phyloP scores from a whole-genome alignment of 768 basidiomycete species.

The Strobilomyces confusus region DNA sequence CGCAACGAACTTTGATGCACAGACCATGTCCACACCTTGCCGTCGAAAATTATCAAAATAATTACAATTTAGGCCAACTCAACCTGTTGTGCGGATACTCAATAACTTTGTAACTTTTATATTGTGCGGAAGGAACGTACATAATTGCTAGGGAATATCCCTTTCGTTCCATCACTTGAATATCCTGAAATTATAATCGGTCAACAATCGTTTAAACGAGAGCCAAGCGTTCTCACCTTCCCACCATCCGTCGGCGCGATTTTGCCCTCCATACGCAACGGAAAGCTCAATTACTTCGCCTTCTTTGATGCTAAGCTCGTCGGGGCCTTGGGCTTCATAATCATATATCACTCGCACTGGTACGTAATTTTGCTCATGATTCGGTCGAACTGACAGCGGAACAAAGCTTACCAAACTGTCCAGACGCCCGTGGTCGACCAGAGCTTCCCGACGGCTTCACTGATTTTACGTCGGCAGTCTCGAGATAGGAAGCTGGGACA shows the following conservation, averaged over 20 bases:
- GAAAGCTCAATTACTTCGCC: constrained; percentile 64
- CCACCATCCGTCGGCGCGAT: constrained; percentile 82
- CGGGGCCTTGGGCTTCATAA: constrained; percentile 68
- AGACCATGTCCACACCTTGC: constrained; percentile 7
- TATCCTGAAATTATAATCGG: constrained; percentile 45
- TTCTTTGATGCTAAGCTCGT: constrained; percentile 61
- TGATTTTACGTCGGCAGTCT: constrained; percentile 33
- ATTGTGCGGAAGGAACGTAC: constrained; percentile 43
- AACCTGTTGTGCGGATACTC: constrained; percentile 38
- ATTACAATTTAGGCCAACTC: constrained; percentile 39
- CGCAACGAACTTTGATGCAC: constrained; percentile 18
- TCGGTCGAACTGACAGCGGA: not conserved
- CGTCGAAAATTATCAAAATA: not conserved
- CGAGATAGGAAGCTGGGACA: constrained; percentile 81
- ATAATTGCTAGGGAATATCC: constrained; percentile 88
- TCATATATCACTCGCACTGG: constrained; percentile 80
- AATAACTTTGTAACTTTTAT: constrained; percentile 17
- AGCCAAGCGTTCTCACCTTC: constrained; percentile 52
- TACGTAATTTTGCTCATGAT: constrained; percentile 3
- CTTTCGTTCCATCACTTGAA: constrained; percentile 56
- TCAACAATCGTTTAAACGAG: constrained; percentile 21
- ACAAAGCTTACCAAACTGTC: constrained; percentile 47
- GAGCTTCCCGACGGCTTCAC: constrained; percentile 8
- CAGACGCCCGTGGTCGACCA: constrained; percentile 32
- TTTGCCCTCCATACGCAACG: constrained; percentile 56